These are phyloP conservation scores for Carallia pectinifolia DNA, from an alignment of 345 rosid genomes.

Conservation along the genomic window DNA sequence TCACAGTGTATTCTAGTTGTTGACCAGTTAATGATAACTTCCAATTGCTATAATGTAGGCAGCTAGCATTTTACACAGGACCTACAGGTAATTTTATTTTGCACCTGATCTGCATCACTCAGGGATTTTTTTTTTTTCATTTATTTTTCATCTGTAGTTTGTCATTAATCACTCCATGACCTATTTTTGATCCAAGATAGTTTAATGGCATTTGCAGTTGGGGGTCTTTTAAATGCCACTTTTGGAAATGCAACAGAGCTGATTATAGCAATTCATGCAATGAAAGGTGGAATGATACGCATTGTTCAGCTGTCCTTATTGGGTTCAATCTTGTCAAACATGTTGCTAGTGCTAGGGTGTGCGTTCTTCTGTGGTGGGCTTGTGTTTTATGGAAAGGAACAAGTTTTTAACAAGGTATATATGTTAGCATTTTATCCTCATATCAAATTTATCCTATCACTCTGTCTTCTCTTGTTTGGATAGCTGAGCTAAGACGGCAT, in stretches of 20 bases:
- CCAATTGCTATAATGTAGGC: slow-evolving; percentile 49
- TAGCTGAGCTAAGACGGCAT: slow-evolving; percentile 36
- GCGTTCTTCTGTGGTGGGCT: slow-evolving; percentile 93
- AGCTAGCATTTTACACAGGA: slow-evolving; percentile 85
- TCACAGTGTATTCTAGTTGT: slow-evolving; percentile 2
- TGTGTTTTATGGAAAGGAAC: slow-evolving; percentile 61
- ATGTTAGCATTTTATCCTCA: slow-evolving; percentile 1
- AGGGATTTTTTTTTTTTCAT: neutral
- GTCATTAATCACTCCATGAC: neutral
- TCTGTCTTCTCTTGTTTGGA: slow-evolving; percentile 5
- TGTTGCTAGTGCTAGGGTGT: slow-evolving; percentile 96
- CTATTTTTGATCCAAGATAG: slow-evolving; percentile 3
- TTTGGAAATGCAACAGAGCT: slow-evolving; percentile 95
- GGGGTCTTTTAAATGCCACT: slow-evolving; percentile 92
- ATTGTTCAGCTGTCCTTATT: slow-evolving; percentile 87
- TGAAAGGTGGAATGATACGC: slow-evolving; percentile 72
- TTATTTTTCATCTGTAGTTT: neutral
- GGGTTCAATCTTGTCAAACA: slow-evolving; percentile 91
- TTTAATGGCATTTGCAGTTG: slow-evolving; percentile 50
- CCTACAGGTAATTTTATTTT: slow-evolving; percentile 55
- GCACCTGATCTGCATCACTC: neutral
- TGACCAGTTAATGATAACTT: slow-evolving; percentile 23
- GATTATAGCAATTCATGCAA: slow-evolving; percentile 83
- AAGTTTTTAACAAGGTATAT: slow-evolving; percentile 75
- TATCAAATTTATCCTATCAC: neutral